Base-by-base conservation (phyloP, 2,329 filamentous ascomycete genomes). In the Aspergillus arachidicola region DNA sequence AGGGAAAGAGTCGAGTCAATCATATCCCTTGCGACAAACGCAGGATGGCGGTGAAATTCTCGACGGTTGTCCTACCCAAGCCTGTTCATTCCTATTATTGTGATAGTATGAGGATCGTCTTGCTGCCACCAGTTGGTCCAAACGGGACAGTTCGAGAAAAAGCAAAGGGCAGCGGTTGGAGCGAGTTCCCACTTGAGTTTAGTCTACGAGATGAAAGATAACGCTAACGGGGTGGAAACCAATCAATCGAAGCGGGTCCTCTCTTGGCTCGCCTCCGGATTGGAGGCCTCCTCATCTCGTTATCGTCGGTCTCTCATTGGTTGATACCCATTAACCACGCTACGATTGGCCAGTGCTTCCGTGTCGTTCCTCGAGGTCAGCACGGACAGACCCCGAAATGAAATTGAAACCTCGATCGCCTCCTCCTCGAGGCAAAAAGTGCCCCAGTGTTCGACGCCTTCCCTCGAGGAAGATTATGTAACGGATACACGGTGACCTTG, bases 331-430 rank as follows among this genome's bases (percentile, higher is more conserved):
- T 16, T 41, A 30, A 28, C 46, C 57, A 57, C 59, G 57, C 64
- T 66, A 30, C 62, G 26, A 64, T 66, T 66, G 66, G 64, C 23
- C 66, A 64, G 61, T 62, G 58, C 56, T 57, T 21, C 51, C 36
- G 57, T n/a, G 32, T 41, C 19, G 38, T 41, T n/a, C 7, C 38
- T 41, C 38, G 38, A 41, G 38, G 38, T 54, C 62, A 60, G 68
- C 66, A 68, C 66, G 64, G 66, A 67, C 66, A 67, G 62, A 59
- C 58, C 62, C 68, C 68, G 68, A 69, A 41, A 1, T 41, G 38
- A 41, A 41, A 41, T n/a, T n/a, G 63, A 46, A 51, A 32, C 28
- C 58, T 50, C 58, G 26, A 21, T 58, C 54, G 58, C 50, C 14
- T 30, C 43, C 53, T n/a, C 53, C 50, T 64, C 58, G 58, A 55